Conservation (phyloP, 1,284 basidiomycete species). For the Melampsora abietis-canadensis region DNA sequence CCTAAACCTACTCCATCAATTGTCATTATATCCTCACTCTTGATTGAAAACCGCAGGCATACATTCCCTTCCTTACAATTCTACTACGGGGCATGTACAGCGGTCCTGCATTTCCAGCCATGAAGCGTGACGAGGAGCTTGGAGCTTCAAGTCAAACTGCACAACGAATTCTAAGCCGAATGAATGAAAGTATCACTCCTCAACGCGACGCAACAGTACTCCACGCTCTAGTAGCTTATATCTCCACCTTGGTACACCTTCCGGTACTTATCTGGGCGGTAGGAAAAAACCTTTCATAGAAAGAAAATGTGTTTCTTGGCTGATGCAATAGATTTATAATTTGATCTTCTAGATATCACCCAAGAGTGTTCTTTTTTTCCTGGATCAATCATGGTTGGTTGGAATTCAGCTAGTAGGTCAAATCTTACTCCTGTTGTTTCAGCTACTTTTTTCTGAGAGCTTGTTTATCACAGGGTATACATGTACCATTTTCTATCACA, state of each 20-base stretch:
- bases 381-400: background rate
- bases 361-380: background rate
- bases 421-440: too few relatives aligned
- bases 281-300: background rate
- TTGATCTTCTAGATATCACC: background rate
- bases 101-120: background rate
- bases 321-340: background rate
- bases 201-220: background rate
- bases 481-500: background rate
- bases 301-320: background rate
- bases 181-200: too few relatives aligned
- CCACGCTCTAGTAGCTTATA: background rate
- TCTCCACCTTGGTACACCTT: background rate
- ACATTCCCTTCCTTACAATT: background rate
- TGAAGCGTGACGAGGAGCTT: background rate
- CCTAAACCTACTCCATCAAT: background rate
- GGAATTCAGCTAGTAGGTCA: background rate
- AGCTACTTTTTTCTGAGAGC: too few relatives aligned
- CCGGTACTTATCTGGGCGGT: conserved; percentile 1
- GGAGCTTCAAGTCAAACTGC: too few relatives aligned
- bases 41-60: background rate
- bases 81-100: background rate
- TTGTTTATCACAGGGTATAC: background rate
- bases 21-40: background rate
- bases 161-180: too few relatives aligned